phyloP scores from a whole-genome alignment of 106 monocot genomes.

The Apostasia ramifera region DNA sequence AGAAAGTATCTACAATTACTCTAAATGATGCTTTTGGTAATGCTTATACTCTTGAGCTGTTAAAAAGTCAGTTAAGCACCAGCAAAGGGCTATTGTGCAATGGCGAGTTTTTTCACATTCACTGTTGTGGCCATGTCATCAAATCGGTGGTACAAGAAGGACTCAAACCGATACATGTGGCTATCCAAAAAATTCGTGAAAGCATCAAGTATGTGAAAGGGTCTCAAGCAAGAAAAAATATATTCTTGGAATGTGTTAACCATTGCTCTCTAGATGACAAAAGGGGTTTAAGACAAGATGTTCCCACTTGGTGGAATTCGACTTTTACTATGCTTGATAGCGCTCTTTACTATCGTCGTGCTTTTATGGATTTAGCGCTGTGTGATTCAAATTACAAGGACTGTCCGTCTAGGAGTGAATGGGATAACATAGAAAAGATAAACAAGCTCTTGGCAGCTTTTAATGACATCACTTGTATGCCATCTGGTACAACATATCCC shows the following conservation, averaged over 20 bases:
- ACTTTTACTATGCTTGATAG: conserved; percentile 7
- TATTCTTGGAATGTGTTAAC: conserved; percentile 3
- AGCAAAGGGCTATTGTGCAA: neutral
- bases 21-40: neutral
- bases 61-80: neutral
- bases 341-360: neutral
- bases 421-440: conserved; percentile 5
- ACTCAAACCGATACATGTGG: neutral
- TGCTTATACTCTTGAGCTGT: neutral
- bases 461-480: neutral
- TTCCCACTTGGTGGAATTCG: conserved; percentile 5
- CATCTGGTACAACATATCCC: conserved; percentile 1
- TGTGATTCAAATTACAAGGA: conserved; percentile 4
- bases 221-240: conserved; percentile 1
- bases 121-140: conserved; percentile 1
- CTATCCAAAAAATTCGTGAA: conserved; percentile 3
- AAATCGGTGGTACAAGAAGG: conserved; percentile 1
- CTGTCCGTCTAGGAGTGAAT: neutral
- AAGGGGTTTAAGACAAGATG: conserved; percentile 10
- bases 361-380: conserved; percentile 1
- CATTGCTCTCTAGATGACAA: neutral
- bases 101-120: conserved; percentile 1
- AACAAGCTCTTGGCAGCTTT: conserved; percentile 1
- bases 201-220: conserved; percentile 11
- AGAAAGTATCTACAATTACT: neutral